phyloP scores from a whole-genome alignment of 352 stramenopile genomes.

The Blastocystis sp. region DNA sequence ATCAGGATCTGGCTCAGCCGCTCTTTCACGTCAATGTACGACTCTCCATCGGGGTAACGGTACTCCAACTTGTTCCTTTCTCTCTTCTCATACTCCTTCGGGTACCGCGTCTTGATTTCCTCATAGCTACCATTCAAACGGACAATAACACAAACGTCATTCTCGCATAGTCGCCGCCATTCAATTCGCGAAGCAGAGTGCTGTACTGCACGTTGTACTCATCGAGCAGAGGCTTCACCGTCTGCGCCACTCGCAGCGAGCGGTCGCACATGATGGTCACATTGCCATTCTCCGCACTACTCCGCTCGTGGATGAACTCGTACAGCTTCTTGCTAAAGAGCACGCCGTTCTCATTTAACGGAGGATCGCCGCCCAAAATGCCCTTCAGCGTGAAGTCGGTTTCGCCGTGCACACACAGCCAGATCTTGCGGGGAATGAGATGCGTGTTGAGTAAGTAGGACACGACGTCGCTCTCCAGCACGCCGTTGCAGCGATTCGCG shows the following conservation, averaged over 20 bases:
- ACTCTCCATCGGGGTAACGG: constrained; percentile 83
- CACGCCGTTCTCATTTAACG: constrained; percentile 80
- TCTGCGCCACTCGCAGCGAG: constrained; percentile 60
- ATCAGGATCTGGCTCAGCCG: constrained; percentile 85
- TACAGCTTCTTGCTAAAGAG: constrained; percentile 79
- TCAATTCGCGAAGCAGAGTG: constrained; percentile 85
- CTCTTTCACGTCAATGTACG: constrained; percentile 88
- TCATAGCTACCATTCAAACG: constrained; percentile 72
- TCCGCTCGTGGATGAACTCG: constrained; percentile 80
- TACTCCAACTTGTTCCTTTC: constrained; percentile 86
- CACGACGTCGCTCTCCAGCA: constrained; percentile 73
- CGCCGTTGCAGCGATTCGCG: constrained; percentile 72
- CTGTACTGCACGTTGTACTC: constrained; percentile 74
- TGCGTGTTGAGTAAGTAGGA: constrained; percentile 82
- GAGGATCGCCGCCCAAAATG: constrained; percentile 74
- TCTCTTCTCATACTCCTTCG: constrained; percentile 80
- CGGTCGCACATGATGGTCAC: constrained; percentile 61
- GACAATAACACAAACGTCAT: constrained; percentile 73
- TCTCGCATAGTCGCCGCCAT: constrained; percentile 83
- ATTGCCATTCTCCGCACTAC: constrained; percentile 1
- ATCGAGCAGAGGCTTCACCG: constrained; percentile 66
- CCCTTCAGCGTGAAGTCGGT: constrained; percentile 79
- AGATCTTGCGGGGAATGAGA: constrained; percentile 83
- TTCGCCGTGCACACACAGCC: constrained; percentile 81
- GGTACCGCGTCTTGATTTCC: constrained; percentile 82